Conservation (phyloP, 306 rosid genomes). For the Prunus kanzakura region DNA sequence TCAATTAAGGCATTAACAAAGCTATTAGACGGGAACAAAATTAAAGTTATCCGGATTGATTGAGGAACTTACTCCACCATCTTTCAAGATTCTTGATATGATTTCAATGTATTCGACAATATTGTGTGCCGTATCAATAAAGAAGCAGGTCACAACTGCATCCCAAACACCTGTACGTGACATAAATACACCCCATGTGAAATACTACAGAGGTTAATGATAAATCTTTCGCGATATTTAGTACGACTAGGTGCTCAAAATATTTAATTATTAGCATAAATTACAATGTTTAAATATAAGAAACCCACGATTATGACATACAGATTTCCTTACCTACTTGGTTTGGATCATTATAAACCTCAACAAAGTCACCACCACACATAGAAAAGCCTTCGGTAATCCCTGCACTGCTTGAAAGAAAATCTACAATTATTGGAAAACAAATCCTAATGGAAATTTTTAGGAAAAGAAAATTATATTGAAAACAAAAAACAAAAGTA, state of each 20-base stretch:
- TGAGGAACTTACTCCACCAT: conserved; percentile 83
- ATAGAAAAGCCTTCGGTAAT: conserved; percentile 97
- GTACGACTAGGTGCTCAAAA: not conserved
- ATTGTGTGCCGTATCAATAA: conserved; percentile 93
- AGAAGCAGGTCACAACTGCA: conserved; percentile 93
- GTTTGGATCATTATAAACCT: conserved; percentile 78
- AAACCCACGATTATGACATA: not conserved
- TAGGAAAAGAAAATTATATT: not conserved
- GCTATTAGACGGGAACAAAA: not conserved
- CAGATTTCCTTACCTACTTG: conserved; percentile 63
- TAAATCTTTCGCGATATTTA: not conserved
- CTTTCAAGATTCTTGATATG: conserved; percentile 77
- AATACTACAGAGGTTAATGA: conserved; percentile 7
- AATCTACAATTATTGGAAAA: not conserved
- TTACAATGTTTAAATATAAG: not conserved
- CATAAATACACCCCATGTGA: conserved; percentile 28
- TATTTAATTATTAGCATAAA: not conserved
- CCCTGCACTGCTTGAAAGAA: conserved; percentile 73
- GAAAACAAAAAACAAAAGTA: not conserved
- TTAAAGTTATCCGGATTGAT: conserved; percentile 8
- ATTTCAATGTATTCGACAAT: conserved; percentile 84
- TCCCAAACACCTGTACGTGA: conserved; percentile 82
- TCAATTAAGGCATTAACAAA: conserved; percentile 5
- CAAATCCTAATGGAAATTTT: conserved; percentile 2
- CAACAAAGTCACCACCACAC: conserved; percentile 98